These are phyloP conservation scores for Dryas drummondii DNA, from an alignment of 306 rosid species.

Conservation along the genomic window DNA sequence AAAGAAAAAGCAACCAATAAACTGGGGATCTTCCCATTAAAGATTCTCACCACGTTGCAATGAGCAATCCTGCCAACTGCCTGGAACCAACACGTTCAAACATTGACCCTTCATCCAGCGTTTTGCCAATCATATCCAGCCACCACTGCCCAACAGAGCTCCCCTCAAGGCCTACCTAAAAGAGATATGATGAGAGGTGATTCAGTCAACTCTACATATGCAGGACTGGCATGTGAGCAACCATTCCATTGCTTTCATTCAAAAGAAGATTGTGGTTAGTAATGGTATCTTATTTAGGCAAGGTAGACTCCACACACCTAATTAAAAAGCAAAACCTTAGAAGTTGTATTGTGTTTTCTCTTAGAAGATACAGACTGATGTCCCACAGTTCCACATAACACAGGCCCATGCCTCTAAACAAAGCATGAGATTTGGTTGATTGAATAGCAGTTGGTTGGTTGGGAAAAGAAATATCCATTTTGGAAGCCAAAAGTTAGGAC, in stretches of 20 bases:
- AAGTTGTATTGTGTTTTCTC: too few relatives aligned
- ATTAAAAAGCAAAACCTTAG: background rate
- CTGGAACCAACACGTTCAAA: slow-evolving; percentile 96
- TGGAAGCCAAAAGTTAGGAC: too few relatives aligned
- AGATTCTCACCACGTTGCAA: slow-evolving; percentile 79
- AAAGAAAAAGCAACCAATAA: slow-evolving; percentile 7
- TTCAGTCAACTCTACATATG: background rate
- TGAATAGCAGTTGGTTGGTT: too few relatives aligned
- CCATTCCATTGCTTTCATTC: background rate
- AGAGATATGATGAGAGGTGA: slow-evolving; percentile 19
- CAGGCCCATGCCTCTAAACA: background rate
- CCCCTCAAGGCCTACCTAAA: slow-evolving; percentile 95
- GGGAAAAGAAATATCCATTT: too few relatives aligned
- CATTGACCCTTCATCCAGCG: slow-evolving; percentile 80
- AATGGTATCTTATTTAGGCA: background rate
- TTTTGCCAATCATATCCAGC: slow-evolving; percentile 95
- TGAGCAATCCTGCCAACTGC: slow-evolving; percentile 98
- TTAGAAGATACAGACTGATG: background rate
- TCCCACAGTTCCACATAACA: background rate
- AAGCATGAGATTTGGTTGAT: background rate
- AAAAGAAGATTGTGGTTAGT: background rate
- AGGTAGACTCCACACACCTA: background rate
- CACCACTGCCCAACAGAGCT: slow-evolving; percentile 98
- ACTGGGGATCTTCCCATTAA: slow-evolving; percentile 11
- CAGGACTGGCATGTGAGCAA: background rate